Evolutionary conservation across 306 rosid genomes (phyloP), one percentile per base, ranked within the genome.

Genomic region (Cotoneaster glaucophyllus): DNA sequence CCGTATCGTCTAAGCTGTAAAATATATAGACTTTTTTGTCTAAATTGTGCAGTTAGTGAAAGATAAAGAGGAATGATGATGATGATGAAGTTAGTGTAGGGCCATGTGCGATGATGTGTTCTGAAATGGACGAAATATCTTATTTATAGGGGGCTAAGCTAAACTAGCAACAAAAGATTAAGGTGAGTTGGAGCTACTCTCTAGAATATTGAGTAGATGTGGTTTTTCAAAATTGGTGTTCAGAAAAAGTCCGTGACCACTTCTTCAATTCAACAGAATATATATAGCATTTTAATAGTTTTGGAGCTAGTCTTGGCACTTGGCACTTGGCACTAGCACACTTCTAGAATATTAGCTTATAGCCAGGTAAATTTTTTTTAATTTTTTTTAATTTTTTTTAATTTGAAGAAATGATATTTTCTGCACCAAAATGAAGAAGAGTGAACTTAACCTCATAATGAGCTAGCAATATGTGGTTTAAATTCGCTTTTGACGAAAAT

Each of bases 401-500:
- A n/a, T 1, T 6, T 1, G 34, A 34, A 37, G 0, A 37, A 37
- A 37, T 7, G 9, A 37, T 37, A 37, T 7, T 37, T 37, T 37
- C 41, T 37, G 0, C 0, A 37, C 0, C 7, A 37, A 37, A 1
- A 37, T 0, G 0, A 1, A 7, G 9, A 0, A 37, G 2, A 37
- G 0, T 0, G 10, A 37, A 7, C 41, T 37, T 37, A 37, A 0
- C 2, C 41, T 37, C 9, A 37, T 0, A 37, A 37, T 37, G 2
- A 37, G 9, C 3, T 7, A 34, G 2, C 8, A 34, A 34, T 6
- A 34, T 34, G 0, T 7, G 39, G 2, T 34, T 34, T 34, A 34
- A 7, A 37, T 37, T 37, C 9, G 2, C 0, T 37, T 37, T 37
- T 37, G 41, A 0, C 2, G 1, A 7, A 0, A 37, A 37, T 37